Evolutionary conservation across 208 protist species (phyloP).

Genomic region (Trypanosoma mega): DNA sequence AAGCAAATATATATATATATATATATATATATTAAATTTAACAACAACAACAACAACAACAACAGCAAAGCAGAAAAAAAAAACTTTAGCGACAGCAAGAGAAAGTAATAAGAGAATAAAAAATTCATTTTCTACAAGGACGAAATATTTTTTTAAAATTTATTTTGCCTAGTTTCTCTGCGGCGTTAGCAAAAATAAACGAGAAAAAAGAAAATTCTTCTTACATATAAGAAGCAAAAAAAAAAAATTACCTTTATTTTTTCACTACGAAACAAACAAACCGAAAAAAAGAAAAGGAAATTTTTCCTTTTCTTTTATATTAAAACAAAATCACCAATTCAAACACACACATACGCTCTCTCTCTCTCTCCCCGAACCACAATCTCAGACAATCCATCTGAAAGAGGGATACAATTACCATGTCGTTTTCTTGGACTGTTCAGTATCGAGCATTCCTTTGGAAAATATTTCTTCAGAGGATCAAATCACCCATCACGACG

Average conservation of each 20-base stretch:
- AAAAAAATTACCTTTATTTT: no score
- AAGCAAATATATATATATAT: conserved; percentile 5
- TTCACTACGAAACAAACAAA: neutral
- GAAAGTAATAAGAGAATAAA: conserved; percentile 9
- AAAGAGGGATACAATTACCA: no score
- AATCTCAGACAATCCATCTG: no score
- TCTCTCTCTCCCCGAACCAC: no score
- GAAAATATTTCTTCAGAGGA: conserved; percentile 62
- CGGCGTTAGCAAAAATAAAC: no score
- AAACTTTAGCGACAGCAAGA: conserved; percentile 1
- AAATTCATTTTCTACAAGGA: no score
- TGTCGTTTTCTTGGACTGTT: conserved; percentile 34
- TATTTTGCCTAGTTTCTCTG: no score
- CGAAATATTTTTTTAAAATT: no score
- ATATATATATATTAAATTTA: neutral
- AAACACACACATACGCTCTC: no score
- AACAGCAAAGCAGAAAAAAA: conserved; percentile 15
- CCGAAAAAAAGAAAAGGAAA: neutral
- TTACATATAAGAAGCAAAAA: neutral
- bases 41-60: conserved; percentile 20
- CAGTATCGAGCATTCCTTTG: conserved; percentile 69
- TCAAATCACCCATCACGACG: conserved; percentile 51
- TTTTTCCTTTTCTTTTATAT: neutral
- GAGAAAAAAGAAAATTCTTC: no score
- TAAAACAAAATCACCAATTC: neutral